phyloP scores from a whole-genome alignment of 2,329 filamentous ascomycete species.

The Lachnellula hyalina region DNA sequence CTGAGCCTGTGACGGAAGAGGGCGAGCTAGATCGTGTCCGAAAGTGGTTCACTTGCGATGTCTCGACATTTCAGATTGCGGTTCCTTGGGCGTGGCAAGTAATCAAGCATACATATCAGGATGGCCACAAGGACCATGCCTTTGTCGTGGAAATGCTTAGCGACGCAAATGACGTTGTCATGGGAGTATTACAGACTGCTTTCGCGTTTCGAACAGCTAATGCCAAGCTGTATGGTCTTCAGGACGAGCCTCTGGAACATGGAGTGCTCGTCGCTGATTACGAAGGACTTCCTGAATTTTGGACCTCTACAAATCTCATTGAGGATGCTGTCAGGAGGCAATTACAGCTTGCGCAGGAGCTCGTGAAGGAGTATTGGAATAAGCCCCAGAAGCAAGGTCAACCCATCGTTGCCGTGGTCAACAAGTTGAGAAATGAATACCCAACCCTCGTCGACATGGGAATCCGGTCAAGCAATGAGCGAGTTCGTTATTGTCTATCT shows the following conservation, averaged over 20 bases:
- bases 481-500: constrained; percentile 46
- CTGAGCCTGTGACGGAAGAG: constrained; percentile 54
- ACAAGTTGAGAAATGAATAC: constrained; percentile 46
- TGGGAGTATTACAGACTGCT: constrained; percentile 56
- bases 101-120: constrained; percentile 66
- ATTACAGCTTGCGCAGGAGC: constrained; percentile 44
- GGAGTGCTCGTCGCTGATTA: constrained; percentile 62
- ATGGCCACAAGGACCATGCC: constrained; percentile 50
- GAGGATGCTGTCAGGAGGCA: constrained; percentile 58
- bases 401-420: constrained; percentile 27
- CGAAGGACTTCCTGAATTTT: constrained; percentile 69
- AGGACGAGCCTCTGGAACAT: constrained; percentile 58
- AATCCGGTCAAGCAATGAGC: constrained; percentile 54
- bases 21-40: constrained; percentile 75
- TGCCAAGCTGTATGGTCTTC: constrained; percentile 66
- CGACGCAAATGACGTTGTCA: constrained; percentile 73
- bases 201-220: constrained; percentile 69
- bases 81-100: constrained; percentile 75
- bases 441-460: constrained; percentile 50
- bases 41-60: constrained; percentile 80
- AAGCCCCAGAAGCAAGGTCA: constrained; percentile 23
- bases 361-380: constrained; percentile 31
- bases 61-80: constrained; percentile 66
- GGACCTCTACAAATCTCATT: constrained; percentile 69
- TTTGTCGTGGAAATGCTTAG: constrained; percentile 31